These are phyloP conservation scores for Cyberlindnera mycetangii DNA, from an alignment of 805 yeast genomes.

Conservation along the genomic window DNA sequence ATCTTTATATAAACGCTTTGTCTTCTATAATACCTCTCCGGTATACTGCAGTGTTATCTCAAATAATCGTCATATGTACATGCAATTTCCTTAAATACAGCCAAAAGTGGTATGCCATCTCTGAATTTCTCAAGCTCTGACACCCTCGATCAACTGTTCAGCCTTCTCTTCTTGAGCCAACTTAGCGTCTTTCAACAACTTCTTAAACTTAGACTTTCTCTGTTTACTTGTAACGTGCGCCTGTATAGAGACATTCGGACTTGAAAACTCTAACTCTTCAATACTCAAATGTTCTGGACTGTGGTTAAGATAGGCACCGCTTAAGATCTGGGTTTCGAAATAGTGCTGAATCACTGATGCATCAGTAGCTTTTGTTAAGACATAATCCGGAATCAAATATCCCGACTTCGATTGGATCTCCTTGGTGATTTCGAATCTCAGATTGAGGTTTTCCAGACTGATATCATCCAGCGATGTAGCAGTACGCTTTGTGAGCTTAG, in stretches of 20 bases:
- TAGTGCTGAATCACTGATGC: slow-evolving; percentile 30
- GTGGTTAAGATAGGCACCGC: slow-evolving; percentile 25
- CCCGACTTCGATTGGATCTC: slow-evolving; percentile 36
- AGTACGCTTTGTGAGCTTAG: slow-evolving; percentile 12
- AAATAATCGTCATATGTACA: background rate
- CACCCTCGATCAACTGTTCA: slow-evolving; percentile 21
- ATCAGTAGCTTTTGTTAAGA: slow-evolving; percentile 31
- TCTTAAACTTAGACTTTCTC: slow-evolving; percentile 25
- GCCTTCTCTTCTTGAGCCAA: slow-evolving; percentile 23
- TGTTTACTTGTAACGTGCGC: slow-evolving; percentile 21
- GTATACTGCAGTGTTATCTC: too few species aligned
- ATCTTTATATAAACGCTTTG: background rate
- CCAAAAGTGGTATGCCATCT: background rate
- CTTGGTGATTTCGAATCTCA: slow-evolving; percentile 35
- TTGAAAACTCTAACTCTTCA: slow-evolving; percentile 18
- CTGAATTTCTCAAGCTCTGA: slow-evolving; percentile 20
- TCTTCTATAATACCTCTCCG: too few species aligned
- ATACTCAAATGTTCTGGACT: slow-evolving; percentile 18
- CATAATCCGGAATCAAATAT: slow-evolving; percentile 35
- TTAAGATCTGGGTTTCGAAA: slow-evolving; percentile 28
- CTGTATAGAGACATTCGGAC: slow-evolving; percentile 26
- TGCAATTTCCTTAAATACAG: background rate
- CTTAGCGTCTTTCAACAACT: slow-evolving; percentile 25
- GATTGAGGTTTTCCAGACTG: slow-evolving; percentile 27
- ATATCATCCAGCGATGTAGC: slow-evolving; percentile 16